Base-by-base conservation (phyloP, 2,329 filamentous ascomycete genomes). In the Pseudocercospora pini-densiflorae region DNA sequence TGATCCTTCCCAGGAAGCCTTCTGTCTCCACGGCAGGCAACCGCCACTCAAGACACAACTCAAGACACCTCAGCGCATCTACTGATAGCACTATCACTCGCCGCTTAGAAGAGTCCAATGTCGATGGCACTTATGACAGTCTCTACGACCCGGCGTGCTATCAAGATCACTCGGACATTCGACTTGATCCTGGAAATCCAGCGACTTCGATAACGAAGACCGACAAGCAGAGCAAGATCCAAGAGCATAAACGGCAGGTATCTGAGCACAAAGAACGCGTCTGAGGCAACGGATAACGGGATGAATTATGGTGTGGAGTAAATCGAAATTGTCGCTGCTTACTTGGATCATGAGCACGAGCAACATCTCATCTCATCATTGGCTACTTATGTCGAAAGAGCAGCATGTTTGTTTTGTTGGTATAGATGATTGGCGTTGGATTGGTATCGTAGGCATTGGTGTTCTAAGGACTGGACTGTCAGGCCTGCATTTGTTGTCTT, bases 71-170 rank as follows among this genome's bases (percentile, higher is more conserved):
- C 12, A 58, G 64, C 45, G 61, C 43, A 7, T 67, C 64, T 7
- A 63, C 64, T 5, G 64, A 67, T 9, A 63, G 61, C 31, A 67
- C 64, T 12, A 57, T 63, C 12, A 40, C 29, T 31, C 61, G 64
- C 19, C 57, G 64, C 29, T 23, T 67, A 27, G 64, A 63, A 49
- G 61, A 67, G 23, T 63, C 61, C 31, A 51, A 31, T 27, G 12
- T 55, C 29, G 64, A 63, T 31, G 55, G 33, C 31, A 43, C 55
- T 43, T 43, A 58, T 27, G 55, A 58, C n/a, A 43, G 5, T 10
- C 33, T 58, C 33, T 36, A 43, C 19, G 55, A 58, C 36, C 55
- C 29, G 33, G 55, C 55, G 6, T 58, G 55, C n/a, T 58, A 58
- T 27, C 10, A 40, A 5, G 31, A 24, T n/a, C 55, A 23, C 5